Evolutionary conservation across 805 yeast species (phyloP).

Genomic region (Wickerhamomyces bisporus): DNA sequence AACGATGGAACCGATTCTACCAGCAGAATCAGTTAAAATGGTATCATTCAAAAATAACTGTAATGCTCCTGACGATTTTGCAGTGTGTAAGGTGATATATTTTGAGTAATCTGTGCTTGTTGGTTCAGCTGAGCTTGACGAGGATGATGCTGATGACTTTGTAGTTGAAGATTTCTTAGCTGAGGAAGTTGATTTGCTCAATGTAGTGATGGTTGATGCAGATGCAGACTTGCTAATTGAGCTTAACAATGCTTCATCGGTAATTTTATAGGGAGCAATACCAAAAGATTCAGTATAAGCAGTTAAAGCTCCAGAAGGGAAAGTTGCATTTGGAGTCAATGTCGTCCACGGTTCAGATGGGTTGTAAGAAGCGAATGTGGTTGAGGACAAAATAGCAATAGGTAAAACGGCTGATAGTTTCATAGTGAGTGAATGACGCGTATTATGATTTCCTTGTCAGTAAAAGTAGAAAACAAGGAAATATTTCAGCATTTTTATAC

Average conservation of each 20-base stretch:
- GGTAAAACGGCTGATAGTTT: neutral
- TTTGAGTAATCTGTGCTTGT: slow-evolving; percentile 20
- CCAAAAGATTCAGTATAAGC: slow-evolving; percentile 44
- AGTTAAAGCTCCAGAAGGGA: slow-evolving; percentile 41
- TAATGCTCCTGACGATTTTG: slow-evolving; percentile 29
- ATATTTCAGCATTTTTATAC: no score
- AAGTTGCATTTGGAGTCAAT: slow-evolving; percentile 28
- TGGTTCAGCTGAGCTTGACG: slow-evolving; percentile 4
- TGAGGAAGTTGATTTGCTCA: neutral
- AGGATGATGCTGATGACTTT: neutral
- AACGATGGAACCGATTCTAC: slow-evolving; percentile 68
- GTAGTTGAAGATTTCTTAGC: neutral
- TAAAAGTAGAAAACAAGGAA: no score
- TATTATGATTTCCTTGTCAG: no score
- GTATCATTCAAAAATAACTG: slow-evolving; percentile 45
- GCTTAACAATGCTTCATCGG: slow-evolving; percentile 44
- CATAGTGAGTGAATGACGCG: no score
- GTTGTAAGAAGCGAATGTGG: slow-evolving; percentile 51
- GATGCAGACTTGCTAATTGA: slow-evolving; percentile 35
- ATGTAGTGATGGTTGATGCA: no score
- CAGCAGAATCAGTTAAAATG: slow-evolving; percentile 45
- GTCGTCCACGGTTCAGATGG: slow-evolving; percentile 44
- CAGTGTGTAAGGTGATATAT: no score
- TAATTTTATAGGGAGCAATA: slow-evolving; percentile 20
- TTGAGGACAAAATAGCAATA: neutral